Base-by-base conservation (phyloP, 208 protist species). In the Angomonas deanei region DNA sequence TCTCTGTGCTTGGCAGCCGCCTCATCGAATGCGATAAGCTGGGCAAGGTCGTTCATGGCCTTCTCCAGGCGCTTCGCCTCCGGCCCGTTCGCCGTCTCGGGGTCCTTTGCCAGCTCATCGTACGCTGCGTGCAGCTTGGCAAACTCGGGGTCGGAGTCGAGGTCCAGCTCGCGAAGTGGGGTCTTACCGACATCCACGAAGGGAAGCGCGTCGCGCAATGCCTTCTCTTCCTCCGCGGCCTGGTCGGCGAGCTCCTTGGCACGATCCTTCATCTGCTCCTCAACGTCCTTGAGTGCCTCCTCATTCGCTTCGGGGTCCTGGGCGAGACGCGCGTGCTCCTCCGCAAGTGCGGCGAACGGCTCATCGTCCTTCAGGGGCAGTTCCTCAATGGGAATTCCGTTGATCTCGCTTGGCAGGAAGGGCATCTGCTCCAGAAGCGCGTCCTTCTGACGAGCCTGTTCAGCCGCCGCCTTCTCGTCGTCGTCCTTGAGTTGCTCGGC, bases 21-120 rank as follows among this genome's bases (percentile, higher is more conserved):
- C n/a, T n/a, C n/a, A n/a, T n/a, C n/a, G n/a, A n/a, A n/a, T n/a
- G n/a, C n/a, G n/a, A n/a, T n/a, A n/a, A 55, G 48, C 1, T 31
- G 31, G 0, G 54, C 73, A 1, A 79, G 33, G 27, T 73, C 66
- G 15, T 13, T 15, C 62, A 76, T 66, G 54, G 49, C 66, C 55
- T 64, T 58, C 67, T 78, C 66, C 55, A 74, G 47, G 21, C 26
- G 47, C 60, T 64, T 55, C 15, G 66, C 58, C 56, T 76, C 65
- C 17, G 61, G 56, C 10, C 68, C 60, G 52, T 68, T 10, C 34
- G n/a, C n/a, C n/a, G n/a, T n/a, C n/a, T n/a, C n/a, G n/a, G n/a
- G n/a, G n/a, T 80, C 67, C 30, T 70, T 49, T 30, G 54, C 52
- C 50, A 84, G 61, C 48, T 75, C 75, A 55, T 64, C 60, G 60